Conservation (phyloP, 2,329 filamentous ascomycete genomes). For the Exophiala xenobiotica region DNA sequence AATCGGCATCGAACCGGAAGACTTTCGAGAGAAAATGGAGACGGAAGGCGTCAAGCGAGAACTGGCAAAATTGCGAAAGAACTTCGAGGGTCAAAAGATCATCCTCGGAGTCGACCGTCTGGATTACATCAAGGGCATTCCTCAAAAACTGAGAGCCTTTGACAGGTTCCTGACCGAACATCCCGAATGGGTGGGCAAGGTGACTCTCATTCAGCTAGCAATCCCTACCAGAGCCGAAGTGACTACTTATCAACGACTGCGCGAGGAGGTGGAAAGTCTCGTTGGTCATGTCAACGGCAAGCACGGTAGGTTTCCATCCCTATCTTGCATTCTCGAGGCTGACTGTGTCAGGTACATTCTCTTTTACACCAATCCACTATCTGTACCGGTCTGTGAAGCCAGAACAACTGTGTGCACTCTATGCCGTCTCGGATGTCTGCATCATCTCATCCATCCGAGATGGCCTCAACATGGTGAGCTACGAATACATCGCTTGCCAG, state of each 20-base stretch:
- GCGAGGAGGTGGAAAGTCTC: conserved; percentile 85
- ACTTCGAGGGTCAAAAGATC: conserved; percentile 85
- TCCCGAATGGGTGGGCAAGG: conserved; percentile 89
- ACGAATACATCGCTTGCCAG: conserved; percentile 94
- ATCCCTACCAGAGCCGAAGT: conserved; percentile 83
- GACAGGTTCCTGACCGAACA: conserved; percentile 91
- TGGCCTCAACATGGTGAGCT: conserved; percentile 96
- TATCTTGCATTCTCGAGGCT: background rate
- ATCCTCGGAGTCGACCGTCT: conserved; percentile 91
- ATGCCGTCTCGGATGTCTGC: conserved; percentile 83
- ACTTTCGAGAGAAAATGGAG: conserved; percentile 79
- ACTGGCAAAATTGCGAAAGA: conserved; percentile 72
- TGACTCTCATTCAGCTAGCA: conserved; percentile 89
- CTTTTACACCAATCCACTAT: conserved; percentile 95
- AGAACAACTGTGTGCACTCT: conserved; percentile 88
- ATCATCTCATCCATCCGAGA: conserved; percentile 87
- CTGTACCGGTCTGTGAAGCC: conserved; percentile 92
- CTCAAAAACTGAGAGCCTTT: conserved; percentile 88
- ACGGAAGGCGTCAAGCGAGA: conserved; percentile 76
- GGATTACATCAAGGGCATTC: conserved; percentile 96
- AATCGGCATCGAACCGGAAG: conserved; percentile 92
- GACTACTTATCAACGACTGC: conserved; percentile 91
- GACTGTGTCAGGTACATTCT: conserved; percentile 59
- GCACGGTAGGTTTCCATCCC: conserved; percentile 56
- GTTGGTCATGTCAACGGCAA: conserved; percentile 92